A percentile compares a stretch with the other conserved stretches of the same genome.
phyloP scores from a whole-genome alignment of 805 yeast genomes.

The Saccharomycopsis lassenensis region DNA sequence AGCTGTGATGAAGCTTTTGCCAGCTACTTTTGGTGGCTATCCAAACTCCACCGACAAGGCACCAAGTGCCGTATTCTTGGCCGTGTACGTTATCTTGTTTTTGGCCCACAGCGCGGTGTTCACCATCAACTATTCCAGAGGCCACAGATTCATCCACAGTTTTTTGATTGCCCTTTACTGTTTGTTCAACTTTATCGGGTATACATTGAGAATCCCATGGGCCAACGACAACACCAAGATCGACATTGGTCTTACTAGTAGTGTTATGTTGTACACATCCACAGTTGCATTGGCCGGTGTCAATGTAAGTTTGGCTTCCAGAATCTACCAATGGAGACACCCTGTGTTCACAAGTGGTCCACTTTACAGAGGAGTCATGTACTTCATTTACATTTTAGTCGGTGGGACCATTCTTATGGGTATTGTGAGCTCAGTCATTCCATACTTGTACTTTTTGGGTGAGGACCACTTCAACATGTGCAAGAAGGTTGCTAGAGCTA shows the following conservation, averaged over 20 bases:
- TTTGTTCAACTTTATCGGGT: constrained; percentile 45
- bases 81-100: constrained; percentile 37
- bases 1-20: constrained; percentile 25
- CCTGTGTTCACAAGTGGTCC: constrained; percentile 53
- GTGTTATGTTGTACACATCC: constrained; percentile 46
- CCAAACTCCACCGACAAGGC: constrained; percentile 43
- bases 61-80: constrained; percentile 49
- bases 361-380: constrained; percentile 41
- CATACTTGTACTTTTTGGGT: constrained; percentile 45
- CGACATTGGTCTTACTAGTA: constrained; percentile 43
- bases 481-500: constrained; percentile 42
- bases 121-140: constrained; percentile 36
- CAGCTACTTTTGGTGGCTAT: constrained; percentile 52
- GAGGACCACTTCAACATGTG: constrained; percentile 37
- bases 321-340: constrained; percentile 69
- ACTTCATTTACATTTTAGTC: constrained; percentile 41
- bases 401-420: constrained; percentile 55
- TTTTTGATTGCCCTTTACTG: constrained; percentile 45
- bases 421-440: constrained; percentile 49
- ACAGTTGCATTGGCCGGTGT: constrained; percentile 47
- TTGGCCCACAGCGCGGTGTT: constrained; percentile 40
- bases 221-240: constrained; percentile 36
- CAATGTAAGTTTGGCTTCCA: constrained; percentile 57
- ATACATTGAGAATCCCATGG: constrained; percentile 49
- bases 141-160: constrained; percentile 49